A percentile compares a stretch with the other conserved stretches of the same genome.
Evolutionary conservation across 352 stramenopile species (phyloP).

Genomic region (Phytophthora hybrid): DNA sequence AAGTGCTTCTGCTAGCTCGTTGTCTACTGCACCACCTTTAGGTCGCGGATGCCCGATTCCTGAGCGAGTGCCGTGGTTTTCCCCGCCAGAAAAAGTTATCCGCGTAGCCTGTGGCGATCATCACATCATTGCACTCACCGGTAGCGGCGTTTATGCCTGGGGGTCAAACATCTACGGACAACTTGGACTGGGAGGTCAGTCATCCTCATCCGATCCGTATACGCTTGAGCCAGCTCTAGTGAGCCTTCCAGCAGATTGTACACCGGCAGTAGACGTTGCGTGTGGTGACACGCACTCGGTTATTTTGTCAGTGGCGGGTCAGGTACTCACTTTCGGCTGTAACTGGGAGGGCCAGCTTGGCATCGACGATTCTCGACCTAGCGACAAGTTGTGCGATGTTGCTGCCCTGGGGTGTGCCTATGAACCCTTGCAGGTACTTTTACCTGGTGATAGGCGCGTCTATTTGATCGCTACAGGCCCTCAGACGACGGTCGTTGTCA

Average conservation of each 20-base stretch:
- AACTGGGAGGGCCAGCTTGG: slow-evolving; percentile 82
- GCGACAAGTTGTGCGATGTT: neutral
- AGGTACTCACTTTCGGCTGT: slow-evolving; percentile 64
- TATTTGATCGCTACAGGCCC: slow-evolving; percentile 49
- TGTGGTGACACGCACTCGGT: slow-evolving; percentile 77
- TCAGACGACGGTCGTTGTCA: slow-evolving; percentile 38
- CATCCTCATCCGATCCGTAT: slow-evolving; percentile 27
- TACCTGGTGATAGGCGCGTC: neutral
- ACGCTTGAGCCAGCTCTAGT: slow-evolving; percentile 38
- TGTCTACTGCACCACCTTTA: slow-evolving; percentile 16
- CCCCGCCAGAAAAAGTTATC: slow-evolving; percentile 31
- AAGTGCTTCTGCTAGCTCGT: slow-evolving; percentile 9
- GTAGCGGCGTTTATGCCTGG: slow-evolving; percentile 59
- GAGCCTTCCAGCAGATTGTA: slow-evolving; percentile 19
- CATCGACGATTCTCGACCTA: slow-evolving; percentile 37
- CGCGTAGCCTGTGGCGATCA: slow-evolving; percentile 55
- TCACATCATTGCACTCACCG: slow-evolving; percentile 48
- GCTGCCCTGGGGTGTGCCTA: slow-evolving; percentile 28
- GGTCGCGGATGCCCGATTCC: slow-evolving; percentile 25
- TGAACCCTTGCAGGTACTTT: slow-evolving; percentile 21
- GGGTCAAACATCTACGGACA: slow-evolving; percentile 76
- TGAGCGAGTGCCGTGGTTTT: slow-evolving; percentile 34
- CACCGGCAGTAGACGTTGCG: slow-evolving; percentile 49
- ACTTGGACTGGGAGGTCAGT: slow-evolving; percentile 51
- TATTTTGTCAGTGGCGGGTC: slow-evolving; percentile 57